These are phyloP conservation scores for Bipolaris zeicola DNA, from an alignment of 2,329 filamentous ascomycete species.

Conservation along the genomic window DNA sequence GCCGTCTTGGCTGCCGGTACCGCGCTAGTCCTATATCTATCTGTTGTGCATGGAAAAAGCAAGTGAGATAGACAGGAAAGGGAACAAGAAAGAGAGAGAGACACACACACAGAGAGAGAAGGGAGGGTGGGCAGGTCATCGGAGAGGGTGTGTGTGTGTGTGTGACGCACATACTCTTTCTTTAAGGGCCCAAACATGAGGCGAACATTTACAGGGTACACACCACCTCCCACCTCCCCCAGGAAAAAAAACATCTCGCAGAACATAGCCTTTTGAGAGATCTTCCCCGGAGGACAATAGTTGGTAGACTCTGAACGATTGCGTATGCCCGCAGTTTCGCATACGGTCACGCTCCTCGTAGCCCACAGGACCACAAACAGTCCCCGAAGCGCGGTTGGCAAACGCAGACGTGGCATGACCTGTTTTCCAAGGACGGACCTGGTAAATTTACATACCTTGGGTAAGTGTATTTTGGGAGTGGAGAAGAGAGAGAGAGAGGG, in stretches of 20 bases:
- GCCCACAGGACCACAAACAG: no score
- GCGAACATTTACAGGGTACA: neutral
- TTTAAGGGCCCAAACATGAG: neutral
- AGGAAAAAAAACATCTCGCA: neutral
- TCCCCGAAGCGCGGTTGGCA: no score
- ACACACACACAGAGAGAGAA: neutral
- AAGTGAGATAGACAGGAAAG: constrained; percentile 2
- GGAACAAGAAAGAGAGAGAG: neutral
- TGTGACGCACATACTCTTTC: neutral
- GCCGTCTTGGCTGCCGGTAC: constrained; percentile 29
- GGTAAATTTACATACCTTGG: no score
- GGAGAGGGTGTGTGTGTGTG: no score
- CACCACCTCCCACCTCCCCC: neutral
- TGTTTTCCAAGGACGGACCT: no score
- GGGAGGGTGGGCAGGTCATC: neutral
- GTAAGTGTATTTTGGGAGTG: no score
- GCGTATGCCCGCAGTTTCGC: neutral
- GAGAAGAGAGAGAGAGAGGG: no score
- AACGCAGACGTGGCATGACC: no score
- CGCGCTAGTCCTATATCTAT: constrained; percentile 26
- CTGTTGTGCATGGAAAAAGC: constrained; percentile 22
- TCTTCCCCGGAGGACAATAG: no score
- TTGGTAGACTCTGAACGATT: neutral
- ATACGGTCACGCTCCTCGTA: neutral
- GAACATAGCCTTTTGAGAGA: neutral